These are phyloP conservation scores for Lentinula detonsa DNA, from an alignment of 768 basidiomycete genomes.

Conservation along the genomic window DNA sequence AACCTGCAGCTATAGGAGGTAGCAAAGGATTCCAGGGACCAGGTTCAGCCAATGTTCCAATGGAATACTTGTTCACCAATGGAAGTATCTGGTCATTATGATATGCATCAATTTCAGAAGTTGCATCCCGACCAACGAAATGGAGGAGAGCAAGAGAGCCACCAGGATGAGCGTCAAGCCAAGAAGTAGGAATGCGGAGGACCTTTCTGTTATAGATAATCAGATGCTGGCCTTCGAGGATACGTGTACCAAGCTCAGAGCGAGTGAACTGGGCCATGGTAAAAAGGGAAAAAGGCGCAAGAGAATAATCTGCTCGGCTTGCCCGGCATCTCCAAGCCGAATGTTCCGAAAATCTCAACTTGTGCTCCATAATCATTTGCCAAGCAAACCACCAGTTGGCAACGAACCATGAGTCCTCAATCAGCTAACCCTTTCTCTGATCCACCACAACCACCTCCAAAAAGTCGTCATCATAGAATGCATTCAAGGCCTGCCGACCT, in stretches of 20 bases:
- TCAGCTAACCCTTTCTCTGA: conserved; percentile 7
- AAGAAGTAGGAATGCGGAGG: conserved; percentile 59
- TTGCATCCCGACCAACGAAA: conserved; percentile 91
- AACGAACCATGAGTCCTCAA: neutral
- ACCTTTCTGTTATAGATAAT: conserved; percentile 65
- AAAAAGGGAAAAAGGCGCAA: neutral
- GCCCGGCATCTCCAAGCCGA: neutral
- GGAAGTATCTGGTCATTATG: conserved; percentile 58
- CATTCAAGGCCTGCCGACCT: conserved; percentile 23
- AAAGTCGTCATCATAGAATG: conserved; percentile 25
- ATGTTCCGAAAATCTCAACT: neutral
- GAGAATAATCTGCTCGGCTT: neutral
- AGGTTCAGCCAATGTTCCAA: conserved; percentile 63
- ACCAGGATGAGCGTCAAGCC: conserved; percentile 89
- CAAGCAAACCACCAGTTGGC: neutral
- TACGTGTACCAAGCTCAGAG: conserved; percentile 58
- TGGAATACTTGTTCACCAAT: conserved; percentile 55
- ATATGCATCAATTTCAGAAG: conserved; percentile 92
- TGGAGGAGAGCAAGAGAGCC: conserved; percentile 86
- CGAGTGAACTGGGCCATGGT: conserved; percentile 22
- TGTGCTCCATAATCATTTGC: conserved; percentile 1
- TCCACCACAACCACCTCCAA: conserved; percentile 18
- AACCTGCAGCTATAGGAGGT: conserved; percentile 83
- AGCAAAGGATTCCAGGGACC: conserved; percentile 71
- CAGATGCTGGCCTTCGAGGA: conserved; percentile 70